A percentile compares a stretch with the other conserved stretches of the same genome.
These are phyloP conservation scores for Ceratocystis albifundus DNA, from an alignment of 2,329 filamentous ascomycete species.

Conservation along the genomic window DNA sequence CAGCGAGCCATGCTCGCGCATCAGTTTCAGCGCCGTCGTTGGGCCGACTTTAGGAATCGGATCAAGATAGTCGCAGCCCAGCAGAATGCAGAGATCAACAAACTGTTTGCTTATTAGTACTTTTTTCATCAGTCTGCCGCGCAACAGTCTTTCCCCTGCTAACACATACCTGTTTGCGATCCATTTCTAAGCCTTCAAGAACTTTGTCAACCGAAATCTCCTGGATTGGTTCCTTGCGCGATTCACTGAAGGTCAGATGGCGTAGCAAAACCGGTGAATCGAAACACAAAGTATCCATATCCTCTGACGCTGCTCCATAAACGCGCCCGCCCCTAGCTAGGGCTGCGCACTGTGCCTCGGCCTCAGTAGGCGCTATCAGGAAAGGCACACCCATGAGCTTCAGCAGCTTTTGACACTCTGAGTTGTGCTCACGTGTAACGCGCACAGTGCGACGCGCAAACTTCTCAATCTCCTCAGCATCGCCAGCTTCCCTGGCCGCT, in stretches of 20 bases:
- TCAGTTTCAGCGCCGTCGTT: constrained; percentile 81
- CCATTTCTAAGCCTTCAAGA: constrained; percentile 78
- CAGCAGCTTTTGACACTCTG: constrained; percentile 79
- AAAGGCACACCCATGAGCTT: constrained; percentile 95
- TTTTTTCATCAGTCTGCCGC: background rate
- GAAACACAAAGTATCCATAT: constrained; percentile 98
- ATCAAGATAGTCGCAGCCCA: constrained; percentile 96
- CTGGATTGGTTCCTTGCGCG: constrained; percentile 93
- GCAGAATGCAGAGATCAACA: constrained; percentile 91
- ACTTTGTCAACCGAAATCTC: constrained; percentile 85
- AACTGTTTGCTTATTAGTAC: constrained; percentile 46
- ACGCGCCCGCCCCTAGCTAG: constrained; percentile 87
- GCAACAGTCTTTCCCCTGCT: background rate
- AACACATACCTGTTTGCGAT: constrained; percentile 58
- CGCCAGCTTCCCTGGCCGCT: constrained; percentile 94
- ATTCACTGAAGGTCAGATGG: constrained; percentile 93
- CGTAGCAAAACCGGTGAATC: constrained; percentile 80
- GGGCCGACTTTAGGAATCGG: constrained; percentile 92
- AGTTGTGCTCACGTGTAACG: constrained; percentile 94
- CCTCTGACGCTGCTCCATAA: constrained; percentile 90
- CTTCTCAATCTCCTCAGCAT: constrained; percentile 93
- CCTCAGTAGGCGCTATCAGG: constrained; percentile 90
- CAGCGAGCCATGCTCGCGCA: constrained; percentile 78
- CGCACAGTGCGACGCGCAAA: constrained; percentile 87
- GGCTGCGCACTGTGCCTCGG: constrained; percentile 89